phyloP scores from a whole-genome alignment of 192 early-diverging fungal genomes.

The Geranomyces variabilis region DNA sequence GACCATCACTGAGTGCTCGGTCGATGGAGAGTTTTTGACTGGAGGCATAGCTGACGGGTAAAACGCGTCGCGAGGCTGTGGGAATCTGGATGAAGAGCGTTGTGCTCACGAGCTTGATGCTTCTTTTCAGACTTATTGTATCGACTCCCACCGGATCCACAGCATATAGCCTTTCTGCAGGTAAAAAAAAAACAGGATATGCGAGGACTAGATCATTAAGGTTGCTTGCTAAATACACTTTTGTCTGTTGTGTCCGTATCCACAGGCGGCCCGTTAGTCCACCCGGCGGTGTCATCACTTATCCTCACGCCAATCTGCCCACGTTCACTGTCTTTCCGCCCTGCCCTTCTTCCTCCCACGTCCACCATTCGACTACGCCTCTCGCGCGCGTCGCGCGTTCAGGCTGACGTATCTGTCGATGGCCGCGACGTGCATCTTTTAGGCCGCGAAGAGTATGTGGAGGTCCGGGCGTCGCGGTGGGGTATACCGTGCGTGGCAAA shows the following conservation, averaged over 20 bases:
- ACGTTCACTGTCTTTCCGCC: constrained; percentile 70
- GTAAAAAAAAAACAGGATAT: too few species aligned
- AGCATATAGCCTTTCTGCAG: constrained; percentile 83
- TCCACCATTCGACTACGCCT: constrained; percentile 7
- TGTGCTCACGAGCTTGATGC: neutral
- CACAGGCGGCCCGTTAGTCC: constrained; percentile 83
- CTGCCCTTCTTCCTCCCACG: constrained; percentile 73
- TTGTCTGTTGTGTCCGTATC: constrained; percentile 42
- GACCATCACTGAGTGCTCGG: constrained; percentile 77
- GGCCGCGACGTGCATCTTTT: constrained; percentile 75
- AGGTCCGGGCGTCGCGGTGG: constrained; percentile 70
- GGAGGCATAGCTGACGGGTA: constrained; percentile 70
- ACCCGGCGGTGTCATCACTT: constrained; percentile 87
- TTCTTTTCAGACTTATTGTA: constrained; percentile 61
- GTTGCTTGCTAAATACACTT: constrained; percentile 1
- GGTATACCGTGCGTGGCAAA: constrained; percentile 79
- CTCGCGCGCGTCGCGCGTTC: constrained; percentile 43
- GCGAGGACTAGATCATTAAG: too few species aligned
- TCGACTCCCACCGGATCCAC: constrained; percentile 91
- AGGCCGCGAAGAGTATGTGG: constrained; percentile 65
- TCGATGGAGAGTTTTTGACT: constrained; percentile 81
- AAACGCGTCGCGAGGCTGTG: neutral
- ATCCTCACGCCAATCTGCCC: constrained; percentile 88
- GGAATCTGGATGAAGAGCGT: too few species aligned
- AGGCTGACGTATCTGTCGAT: constrained; percentile 76